A percentile compares a stretch with the other conserved stretches of the same genome.
Evolutionary conservation across 805 yeast species (phyloP).

Genomic region (Lipomyces starkeyi): DNA sequence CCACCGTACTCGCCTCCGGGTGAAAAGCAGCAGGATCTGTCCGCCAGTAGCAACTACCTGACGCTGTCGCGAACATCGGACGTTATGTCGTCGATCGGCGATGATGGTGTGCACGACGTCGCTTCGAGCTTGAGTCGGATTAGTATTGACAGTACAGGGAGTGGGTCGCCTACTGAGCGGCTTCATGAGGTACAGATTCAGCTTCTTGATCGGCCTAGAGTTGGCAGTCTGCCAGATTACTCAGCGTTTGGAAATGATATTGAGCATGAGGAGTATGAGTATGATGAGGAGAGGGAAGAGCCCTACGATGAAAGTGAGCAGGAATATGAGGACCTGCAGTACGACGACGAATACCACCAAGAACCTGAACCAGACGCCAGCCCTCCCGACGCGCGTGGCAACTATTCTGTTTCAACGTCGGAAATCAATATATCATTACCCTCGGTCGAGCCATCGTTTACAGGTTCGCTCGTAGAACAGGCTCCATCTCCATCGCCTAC

Average conservation of each 20-base stretch:
- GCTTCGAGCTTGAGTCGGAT: constrained; percentile 21
- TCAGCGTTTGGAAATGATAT: not conserved
- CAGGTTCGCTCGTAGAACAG: constrained; percentile 22
- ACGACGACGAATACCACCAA: constrained; percentile 1
- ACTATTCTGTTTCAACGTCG: not conserved
- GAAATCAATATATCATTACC: constrained; percentile 24
- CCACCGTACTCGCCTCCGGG: not conserved
- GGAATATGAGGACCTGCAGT: not conserved
- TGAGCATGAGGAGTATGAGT: not conserved
- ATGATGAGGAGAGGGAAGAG: not conserved
- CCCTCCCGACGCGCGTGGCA: constrained; percentile 13
- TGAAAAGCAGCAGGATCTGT: not conserved
- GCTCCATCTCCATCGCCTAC: constrained; percentile 15
- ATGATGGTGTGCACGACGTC: constrained; percentile 17
- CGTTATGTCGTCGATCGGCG: constrained; percentile 15
- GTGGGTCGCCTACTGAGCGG: not conserved
- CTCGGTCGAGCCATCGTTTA: constrained; percentile 33
- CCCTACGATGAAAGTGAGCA: not conserved
- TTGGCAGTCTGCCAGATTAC: not conserved
- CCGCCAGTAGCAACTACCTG: not conserved
- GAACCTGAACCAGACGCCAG: not conserved
- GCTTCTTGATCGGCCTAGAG: not conserved
- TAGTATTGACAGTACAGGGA: constrained; percentile 14
- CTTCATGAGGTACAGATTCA: not conserved
- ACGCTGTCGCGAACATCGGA: not conserved